A percentile compares a stretch with the other conserved stretches of the same genome.
Conservation (phyloP, 108 stramenopile genomes). For the Nitzschia sp. region DNA sequence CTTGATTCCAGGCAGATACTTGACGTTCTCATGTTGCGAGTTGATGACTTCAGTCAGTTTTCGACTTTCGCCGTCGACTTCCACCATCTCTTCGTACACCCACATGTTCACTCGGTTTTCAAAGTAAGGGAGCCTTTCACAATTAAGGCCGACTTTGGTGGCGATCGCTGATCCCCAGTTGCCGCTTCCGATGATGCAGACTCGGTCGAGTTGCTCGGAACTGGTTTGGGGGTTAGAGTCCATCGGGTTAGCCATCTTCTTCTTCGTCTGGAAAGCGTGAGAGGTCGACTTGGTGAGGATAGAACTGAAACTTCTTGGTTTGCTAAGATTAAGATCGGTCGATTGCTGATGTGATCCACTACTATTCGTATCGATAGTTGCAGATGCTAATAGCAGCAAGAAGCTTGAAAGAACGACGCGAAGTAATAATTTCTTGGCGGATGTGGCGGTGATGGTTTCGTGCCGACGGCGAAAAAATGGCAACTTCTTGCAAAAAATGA, state of each 20-base stretch:
- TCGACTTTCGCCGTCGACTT: constrained; percentile 11
- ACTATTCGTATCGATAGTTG: not conserved
- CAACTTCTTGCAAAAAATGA: not conserved
- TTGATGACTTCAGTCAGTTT: constrained; percentile 94
- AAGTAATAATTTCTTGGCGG: not conserved
- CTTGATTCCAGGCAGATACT: constrained; percentile 92
- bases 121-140: constrained; percentile 67
- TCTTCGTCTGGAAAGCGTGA: not conserved
- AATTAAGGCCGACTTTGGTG: constrained; percentile 84
- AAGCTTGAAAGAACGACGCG: constrained; percentile 9
- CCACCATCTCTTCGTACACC: constrained; percentile 90
- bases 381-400: not conserved
- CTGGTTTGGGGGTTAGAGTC: constrained; percentile 35
- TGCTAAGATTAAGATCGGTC: not conserved
- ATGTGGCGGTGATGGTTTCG: not conserved
- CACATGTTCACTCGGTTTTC: constrained; percentile 86
- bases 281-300: not conserved
- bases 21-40: constrained; percentile 91
- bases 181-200: constrained; percentile 93
- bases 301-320: not conserved
- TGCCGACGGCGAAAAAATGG: not conserved
- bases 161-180: constrained; percentile 95
- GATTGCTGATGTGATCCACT: not conserved
- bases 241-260: constrained; percentile 28
- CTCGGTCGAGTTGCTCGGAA: constrained; percentile 54